Conservation (phyloP, 116 monocot species). For the Dioscorea cayenensis region DNA sequence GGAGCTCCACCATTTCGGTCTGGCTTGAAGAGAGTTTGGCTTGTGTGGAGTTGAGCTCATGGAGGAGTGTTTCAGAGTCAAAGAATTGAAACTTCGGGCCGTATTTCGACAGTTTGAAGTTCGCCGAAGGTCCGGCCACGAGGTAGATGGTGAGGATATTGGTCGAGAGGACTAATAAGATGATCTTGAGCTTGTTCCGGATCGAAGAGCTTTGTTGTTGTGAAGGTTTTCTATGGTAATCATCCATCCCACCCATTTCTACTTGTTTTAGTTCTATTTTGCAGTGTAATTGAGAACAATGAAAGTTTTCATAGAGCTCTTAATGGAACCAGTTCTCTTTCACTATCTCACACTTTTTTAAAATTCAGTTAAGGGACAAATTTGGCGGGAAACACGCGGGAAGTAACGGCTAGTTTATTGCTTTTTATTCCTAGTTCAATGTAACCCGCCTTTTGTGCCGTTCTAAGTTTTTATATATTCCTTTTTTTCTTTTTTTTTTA, state of each 20-base stretch:
- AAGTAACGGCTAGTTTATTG: background rate
- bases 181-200: slow-evolving; percentile 17
- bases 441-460: background rate
- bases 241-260: slow-evolving; percentile 22
- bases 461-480: too few relatives aligned
- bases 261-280: background rate
- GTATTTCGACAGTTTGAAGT: slow-evolving; percentile 1
- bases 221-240: slow-evolving; percentile 2
- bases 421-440: background rate
- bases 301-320: too few relatives aligned
- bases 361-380: background rate
- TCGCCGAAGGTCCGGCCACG: slow-evolving; percentile 1
- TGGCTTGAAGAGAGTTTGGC: slow-evolving; percentile 5
- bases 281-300: too few relatives aligned
- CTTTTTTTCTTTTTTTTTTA: too few relatives aligned
- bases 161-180: slow-evolving; percentile 23
- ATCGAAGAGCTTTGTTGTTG: background rate
- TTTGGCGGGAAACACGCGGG: background rate
- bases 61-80: slow-evolving; percentile 14
- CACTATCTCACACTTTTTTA: too few relatives aligned
- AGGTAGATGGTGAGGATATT: slow-evolving; percentile 20
- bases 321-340: too few relatives aligned
- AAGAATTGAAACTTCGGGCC: slow-evolving; percentile 7
- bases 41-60: slow-evolving; percentile 28
- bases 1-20: slow-evolving; percentile 2